phyloP scores from a whole-genome alignment of 1,284 basidiomycete species.

The Rhodotorula sp. region DNA sequence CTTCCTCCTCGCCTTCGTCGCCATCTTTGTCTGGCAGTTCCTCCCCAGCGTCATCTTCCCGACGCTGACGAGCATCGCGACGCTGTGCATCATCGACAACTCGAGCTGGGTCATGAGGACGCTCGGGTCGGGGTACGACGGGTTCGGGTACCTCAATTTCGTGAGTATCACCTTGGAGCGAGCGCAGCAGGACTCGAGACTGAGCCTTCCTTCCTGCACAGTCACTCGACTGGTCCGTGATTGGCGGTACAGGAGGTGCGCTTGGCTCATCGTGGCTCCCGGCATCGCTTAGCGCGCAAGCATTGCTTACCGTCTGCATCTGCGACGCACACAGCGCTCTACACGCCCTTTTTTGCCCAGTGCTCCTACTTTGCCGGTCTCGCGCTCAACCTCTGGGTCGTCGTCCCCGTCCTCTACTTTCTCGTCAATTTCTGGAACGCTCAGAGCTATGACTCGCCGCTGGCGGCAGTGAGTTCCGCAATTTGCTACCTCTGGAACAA shows the following conservation, averaged over 20 bases:
- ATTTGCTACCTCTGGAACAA: too few species aligned
- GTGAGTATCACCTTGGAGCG: constrained; percentile 1
- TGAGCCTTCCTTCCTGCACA: neutral
- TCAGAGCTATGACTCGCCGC: constrained; percentile 49
- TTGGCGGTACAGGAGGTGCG: constrained; percentile 43
- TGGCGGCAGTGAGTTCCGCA: constrained; percentile 44
- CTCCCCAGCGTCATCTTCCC: constrained; percentile 49
- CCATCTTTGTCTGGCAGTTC: constrained; percentile 47
- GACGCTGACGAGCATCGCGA: constrained; percentile 51
- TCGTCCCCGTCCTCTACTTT: constrained; percentile 53
- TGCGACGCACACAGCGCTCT: constrained; percentile 11
- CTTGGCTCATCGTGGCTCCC: neutral
- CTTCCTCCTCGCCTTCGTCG: constrained; percentile 43
- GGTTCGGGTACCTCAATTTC: constrained; percentile 53
- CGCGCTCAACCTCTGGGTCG: constrained; percentile 51
- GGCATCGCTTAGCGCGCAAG: neutral
- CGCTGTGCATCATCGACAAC: constrained; percentile 51
- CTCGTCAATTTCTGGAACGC: constrained; percentile 52
- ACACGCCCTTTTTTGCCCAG: constrained; percentile 45
- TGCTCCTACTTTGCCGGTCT: constrained; percentile 37
- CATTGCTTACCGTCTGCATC: neutral
- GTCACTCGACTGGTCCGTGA: constrained; percentile 46
- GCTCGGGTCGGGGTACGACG: constrained; percentile 52
- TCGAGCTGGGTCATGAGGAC: constrained; percentile 45
- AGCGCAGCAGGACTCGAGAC: neutral